phyloP scores from a whole-genome alignment of 1,139 yeast genomes.

The Sugiyamaella paludigena region DNA sequence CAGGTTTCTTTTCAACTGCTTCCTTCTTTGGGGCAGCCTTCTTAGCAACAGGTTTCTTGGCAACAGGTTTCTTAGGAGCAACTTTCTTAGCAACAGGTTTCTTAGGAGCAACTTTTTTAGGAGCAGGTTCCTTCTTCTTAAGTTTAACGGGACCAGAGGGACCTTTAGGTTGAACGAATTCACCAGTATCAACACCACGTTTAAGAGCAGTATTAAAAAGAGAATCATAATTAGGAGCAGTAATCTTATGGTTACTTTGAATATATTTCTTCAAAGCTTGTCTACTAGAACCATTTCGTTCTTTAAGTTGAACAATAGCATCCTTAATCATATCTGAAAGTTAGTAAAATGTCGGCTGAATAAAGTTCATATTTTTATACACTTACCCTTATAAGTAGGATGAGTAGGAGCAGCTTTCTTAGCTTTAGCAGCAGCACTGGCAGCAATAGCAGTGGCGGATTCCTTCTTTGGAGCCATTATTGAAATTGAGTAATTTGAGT shows the following conservation, averaged over 20 bases:
- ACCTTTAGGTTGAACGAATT: constrained; percentile 87
- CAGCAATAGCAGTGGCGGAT: constrained; percentile 9
- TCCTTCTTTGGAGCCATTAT: constrained; percentile 22
- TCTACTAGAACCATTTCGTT: constrained; percentile 79
- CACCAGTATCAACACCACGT: constrained; percentile 77
- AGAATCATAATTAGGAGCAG: constrained; percentile 65
- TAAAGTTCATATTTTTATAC: constrained; percentile 13
- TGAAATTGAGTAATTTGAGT: background rate
- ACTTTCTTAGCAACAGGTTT: constrained; percentile 24
- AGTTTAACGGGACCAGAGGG: constrained; percentile 73
- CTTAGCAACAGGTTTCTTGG: constrained; percentile 29
- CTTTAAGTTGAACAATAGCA: constrained; percentile 67
- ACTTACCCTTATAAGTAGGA: constrained; percentile 44
- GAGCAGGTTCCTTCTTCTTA: constrained; percentile 44
- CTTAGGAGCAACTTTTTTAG: constrained; percentile 28
- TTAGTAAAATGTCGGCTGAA: too few relatives aligned
- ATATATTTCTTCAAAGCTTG: constrained; percentile 75
- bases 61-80: constrained; percentile 29
- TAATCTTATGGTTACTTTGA: constrained; percentile 57
- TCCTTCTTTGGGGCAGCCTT: constrained; percentile 32
- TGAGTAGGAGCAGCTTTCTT: constrained; percentile 36
- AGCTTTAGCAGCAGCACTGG: constrained; percentile 24
- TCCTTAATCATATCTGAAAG: constrained; percentile 67
- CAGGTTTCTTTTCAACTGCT: constrained; percentile 15
- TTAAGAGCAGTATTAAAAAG: constrained; percentile 76